phyloP scores from a whole-genome alignment of 2,329 filamentous ascomycete genomes.

The Pseudocercospora vitis region DNA sequence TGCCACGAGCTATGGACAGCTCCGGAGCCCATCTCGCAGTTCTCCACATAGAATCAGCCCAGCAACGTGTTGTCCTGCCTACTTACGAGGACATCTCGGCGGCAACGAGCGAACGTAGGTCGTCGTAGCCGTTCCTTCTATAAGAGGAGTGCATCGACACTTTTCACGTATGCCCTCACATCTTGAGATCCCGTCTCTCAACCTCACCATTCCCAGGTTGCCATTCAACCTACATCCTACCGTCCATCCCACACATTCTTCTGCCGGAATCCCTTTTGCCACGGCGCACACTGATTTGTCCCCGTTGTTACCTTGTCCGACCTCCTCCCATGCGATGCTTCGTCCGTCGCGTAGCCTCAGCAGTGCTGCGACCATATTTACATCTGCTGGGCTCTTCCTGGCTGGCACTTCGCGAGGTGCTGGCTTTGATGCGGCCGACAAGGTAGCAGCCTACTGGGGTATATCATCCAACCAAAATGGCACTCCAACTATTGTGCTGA shows the following conservation, averaged over 20 bases:
- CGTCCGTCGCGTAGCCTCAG: constrained; percentile 15
- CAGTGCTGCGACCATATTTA: constrained; percentile 16
- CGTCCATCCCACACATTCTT: not conserved
- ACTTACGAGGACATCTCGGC: not conserved
- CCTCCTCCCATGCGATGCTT: constrained; percentile 16
- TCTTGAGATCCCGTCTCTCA: constrained; percentile 12
- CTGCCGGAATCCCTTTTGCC: not conserved
- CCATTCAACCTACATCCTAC: not conserved
- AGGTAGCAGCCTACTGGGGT: constrained; percentile 20
- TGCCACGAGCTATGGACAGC: not conserved
- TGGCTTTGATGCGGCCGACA: constrained; percentile 17
- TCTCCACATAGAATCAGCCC: not conserved
- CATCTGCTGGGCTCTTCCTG: constrained; percentile 20
- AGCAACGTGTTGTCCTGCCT: constrained; percentile 6
- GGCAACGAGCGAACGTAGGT: not conserved
- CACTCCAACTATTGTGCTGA: not conserved
- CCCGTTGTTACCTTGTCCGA: not conserved
- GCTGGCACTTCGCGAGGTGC: constrained; percentile 18
- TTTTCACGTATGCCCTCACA: constrained; percentile 10
- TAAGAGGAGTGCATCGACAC: not conserved
- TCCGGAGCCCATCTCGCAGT: not conserved
- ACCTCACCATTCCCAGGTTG: not conserved
- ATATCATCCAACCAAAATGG: not conserved
- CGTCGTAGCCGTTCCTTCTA: not conserved
- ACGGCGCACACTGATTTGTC: not conserved